A percentile compares a stretch with the other conserved stretches of the same genome.
phyloP scores from a whole-genome alignment of 306 rosid genomes.

The Lathyrus aphaca region DNA sequence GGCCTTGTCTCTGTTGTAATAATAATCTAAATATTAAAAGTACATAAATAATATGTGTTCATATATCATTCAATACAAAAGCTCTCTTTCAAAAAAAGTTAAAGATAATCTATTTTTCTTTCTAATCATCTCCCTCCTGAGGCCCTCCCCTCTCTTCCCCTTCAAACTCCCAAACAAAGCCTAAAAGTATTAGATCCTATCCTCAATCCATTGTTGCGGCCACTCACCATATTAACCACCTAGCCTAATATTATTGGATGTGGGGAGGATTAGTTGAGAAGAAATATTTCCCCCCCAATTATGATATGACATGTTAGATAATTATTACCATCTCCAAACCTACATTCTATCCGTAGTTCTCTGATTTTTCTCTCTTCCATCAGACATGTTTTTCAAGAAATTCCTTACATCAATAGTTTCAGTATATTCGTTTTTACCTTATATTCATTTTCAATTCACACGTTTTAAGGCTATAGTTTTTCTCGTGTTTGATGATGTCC shows the following conservation, averaged over 20 bases:
- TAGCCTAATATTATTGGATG: not conserved
- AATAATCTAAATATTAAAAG: no score
- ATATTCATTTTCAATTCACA: not conserved
- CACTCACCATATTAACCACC: not conserved
- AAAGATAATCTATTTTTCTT: no score
- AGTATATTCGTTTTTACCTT: not conserved
- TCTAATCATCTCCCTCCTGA: no score
- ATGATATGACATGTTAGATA: not conserved
- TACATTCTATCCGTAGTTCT: not conserved
- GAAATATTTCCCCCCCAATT: not conserved
- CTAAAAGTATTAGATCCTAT: not conserved
- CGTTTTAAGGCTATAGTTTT: not conserved
- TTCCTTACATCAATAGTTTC: not conserved
- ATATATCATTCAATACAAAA: no score
- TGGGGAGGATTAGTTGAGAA: not conserved
- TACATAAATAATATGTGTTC: no score
- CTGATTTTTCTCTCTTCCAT: not conserved
- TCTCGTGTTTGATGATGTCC: no score
- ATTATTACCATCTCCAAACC: not conserved
- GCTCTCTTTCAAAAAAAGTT: no score
- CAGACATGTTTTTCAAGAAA: not conserved
- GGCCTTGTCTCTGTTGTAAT: no score
- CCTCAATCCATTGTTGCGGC: not conserved
- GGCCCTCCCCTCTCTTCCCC: no score
- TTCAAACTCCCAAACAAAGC: no score